Base-by-base conservation (phyloP, 2,329 filamentous ascomycete species). In the Grosmannia penicillata region DNA sequence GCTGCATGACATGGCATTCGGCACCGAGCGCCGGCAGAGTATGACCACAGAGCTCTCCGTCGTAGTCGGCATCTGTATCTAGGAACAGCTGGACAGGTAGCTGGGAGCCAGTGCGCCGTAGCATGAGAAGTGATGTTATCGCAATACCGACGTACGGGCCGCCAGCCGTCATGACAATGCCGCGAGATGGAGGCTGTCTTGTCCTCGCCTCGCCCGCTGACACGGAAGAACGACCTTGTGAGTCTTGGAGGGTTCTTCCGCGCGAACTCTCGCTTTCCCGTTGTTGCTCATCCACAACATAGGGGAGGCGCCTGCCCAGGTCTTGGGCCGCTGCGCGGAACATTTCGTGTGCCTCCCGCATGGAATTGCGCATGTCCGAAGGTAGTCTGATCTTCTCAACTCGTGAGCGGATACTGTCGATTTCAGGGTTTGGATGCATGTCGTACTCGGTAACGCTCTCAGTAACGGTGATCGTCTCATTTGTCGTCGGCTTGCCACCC, bases 131-230 rank as follows among this genome's bases (percentile, higher is more conserved):
- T 4, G 66, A 63, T 4, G 64, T 61, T 15, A 72, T 46, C 35
- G 67, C 63, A 8, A 67, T 58, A 1, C 66, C 65, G 33, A 71
- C 56, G 47, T 68, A 66, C 10, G 53, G 49, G 1, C 58, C 54
- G 9, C 65, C 62, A 3, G 65, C 65, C 3, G 65, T 66, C 18
- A 66, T 66, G 28, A 72, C 67, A 25, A 72, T 56, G 4, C 68
- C 68, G 4, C 59, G 56, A 6, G 60, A 59, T 11, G 37, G 37
- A n/a, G 6, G 19, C 2, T 3, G 13, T 17, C 22, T 17, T 15
- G 11, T 11, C 11, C 14, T 24, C n/a, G n/a, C n/a, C n/a, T n/a
- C n/a, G n/a, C n/a, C n/a, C n/a, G n/a, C n/a, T n/a, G n/a, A n/a
- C n/a, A n/a, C n/a, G n/a, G n/a, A n/a, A n/a, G n/a, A n/a, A n/a